Evolutionary conservation across 768 basidiomycete species (phyloP).

Genomic region (Amylocystis lapponica): DNA sequence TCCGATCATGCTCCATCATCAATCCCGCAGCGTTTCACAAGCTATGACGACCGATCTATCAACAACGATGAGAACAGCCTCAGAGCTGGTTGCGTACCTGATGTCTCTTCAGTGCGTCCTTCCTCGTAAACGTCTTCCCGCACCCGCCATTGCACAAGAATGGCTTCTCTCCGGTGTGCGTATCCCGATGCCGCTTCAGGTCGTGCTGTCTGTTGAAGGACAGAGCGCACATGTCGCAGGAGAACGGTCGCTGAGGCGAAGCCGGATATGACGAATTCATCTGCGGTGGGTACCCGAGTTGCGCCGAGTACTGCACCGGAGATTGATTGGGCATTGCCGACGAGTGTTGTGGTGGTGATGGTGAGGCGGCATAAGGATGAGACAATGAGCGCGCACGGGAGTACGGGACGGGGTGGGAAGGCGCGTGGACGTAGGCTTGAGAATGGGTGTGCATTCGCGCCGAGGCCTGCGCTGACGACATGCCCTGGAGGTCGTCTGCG

Average conservation of each 20-base stretch:
- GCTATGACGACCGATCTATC: constrained; percentile 25
- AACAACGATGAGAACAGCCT: too few species aligned
- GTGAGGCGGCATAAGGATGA: constrained; percentile 15
- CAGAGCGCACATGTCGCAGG: constrained; percentile 56
- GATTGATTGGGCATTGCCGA: constrained; percentile 12
- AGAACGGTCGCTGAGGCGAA: constrained; percentile 34
- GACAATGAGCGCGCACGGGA: constrained; percentile 11
- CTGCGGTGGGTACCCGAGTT: constrained; percentile 15
- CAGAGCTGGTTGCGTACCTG: constrained; percentile 55
- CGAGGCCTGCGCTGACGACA: too few species aligned
- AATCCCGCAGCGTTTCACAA: constrained; percentile 75
- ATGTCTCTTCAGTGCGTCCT: constrained; percentile 82
- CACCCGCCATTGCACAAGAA: constrained; percentile 80
- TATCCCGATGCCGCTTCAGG: constrained; percentile 78
- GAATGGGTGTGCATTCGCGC: too few species aligned
- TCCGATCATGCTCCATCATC: constrained; percentile 44
- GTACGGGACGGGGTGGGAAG: constrained; percentile 12
- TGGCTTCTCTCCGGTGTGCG: constrained; percentile 82
- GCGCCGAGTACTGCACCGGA: constrained; percentile 19
- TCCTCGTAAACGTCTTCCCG: constrained; percentile 82
- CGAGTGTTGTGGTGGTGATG: constrained; percentile 16
- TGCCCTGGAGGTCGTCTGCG: constrained; percentile 8
- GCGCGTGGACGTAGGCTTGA: neutral
- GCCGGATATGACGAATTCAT: constrained; percentile 26
- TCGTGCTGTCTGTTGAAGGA: constrained; percentile 87